phyloP scores from a whole-genome alignment of 768 basidiomycete genomes.

The Tephrocybe sp. region DNA sequence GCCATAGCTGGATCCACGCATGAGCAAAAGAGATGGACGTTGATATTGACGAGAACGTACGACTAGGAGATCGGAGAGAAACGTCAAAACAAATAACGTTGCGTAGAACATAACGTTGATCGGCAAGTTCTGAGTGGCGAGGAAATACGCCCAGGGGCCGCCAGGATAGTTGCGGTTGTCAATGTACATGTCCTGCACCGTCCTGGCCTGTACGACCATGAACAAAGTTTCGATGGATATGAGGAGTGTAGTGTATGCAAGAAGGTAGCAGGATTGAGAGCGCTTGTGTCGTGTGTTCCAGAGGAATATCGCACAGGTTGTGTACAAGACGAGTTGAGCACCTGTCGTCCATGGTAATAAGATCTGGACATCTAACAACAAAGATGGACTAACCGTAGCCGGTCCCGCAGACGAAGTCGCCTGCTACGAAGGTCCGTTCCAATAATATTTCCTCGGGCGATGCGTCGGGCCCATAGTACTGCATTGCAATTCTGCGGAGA shows the following conservation, averaged over 20 bases:
- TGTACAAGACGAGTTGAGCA: conserved; percentile 37
- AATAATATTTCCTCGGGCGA: conserved; percentile 30
- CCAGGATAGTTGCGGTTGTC: conserved; percentile 41
- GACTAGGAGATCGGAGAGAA: conserved; percentile 37
- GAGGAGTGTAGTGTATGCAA: conserved; percentile 38
- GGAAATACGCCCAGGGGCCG: conserved; percentile 46
- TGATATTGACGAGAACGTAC: conserved; percentile 18
- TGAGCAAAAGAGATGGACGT: neutral
- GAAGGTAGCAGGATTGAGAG: conserved; percentile 29
- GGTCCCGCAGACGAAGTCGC: conserved; percentile 38
- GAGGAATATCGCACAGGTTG: conserved; percentile 34
- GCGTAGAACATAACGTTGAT: conserved; percentile 45
- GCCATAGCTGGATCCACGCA: conserved; percentile 30
- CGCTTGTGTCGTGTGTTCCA: conserved; percentile 33
- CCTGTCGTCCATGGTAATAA: too few species aligned
- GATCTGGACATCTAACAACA: neutral
- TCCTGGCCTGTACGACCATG: conserved; percentile 37
- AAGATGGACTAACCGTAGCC: conserved; percentile 36
- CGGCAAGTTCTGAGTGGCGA: conserved; percentile 37
- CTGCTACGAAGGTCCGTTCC: conserved; percentile 41
- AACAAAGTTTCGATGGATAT: conserved; percentile 38
- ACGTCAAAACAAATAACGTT: conserved; percentile 41
- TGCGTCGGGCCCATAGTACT: conserved; percentile 33
- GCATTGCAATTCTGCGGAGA: conserved; percentile 5
- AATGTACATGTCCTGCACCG: conserved; percentile 40